Evolutionary conservation across 1,284 basidiomycete genomes (phyloP), one percentile per base, ranked within the genome.

Genomic region (Cutaneotrichosporon cavernicola): DNA sequence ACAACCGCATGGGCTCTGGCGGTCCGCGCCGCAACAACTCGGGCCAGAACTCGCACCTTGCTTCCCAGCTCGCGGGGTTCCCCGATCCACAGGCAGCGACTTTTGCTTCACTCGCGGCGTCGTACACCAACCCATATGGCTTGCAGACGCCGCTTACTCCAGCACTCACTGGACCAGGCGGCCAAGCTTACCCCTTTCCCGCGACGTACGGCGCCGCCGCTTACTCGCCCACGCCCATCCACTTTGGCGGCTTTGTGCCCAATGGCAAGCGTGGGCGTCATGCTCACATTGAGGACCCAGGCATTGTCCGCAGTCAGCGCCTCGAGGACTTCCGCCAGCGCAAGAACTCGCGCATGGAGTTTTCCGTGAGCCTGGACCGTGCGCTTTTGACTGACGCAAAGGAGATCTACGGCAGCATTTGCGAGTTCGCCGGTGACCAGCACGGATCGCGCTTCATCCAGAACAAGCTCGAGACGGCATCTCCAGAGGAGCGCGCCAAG

Each of bases 371-470:
- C 72, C 50, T 30, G 32, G 18, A 30, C 40, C 5, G 51, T 14
- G 31, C 34, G 9, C 14, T 52, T 16, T 26, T 18, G 26, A 34
- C 56, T 53, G 43, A 61, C 59, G 22, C 22, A 11, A 65, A 77
- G 77, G 93, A 97, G 73, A 90, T 99, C 72, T 85, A 85, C 60
- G 92, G 92, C 16, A 86, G 90, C 79, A 82, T 97, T 58, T 89
- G 92, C 60, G 97, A 98, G 77, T 98, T 99, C 78, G 90, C 91
- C 69, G 87, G 88, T 38, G 97, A 99, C 80, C 96, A 98, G 78
- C 91, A 95, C 73, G 90, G 94, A 31, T 92, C 93, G 51, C 86
- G 95, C 51, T 90, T 94, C 80, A 90, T 96, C 69, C 89, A 97
- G 77, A 88, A 91, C 76, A 90, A 90, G 74, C 83, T 95, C 30